Evolutionary conservation across 163 green algal species (phyloP).

Genomic region (Scenedesmus sp.): DNA sequence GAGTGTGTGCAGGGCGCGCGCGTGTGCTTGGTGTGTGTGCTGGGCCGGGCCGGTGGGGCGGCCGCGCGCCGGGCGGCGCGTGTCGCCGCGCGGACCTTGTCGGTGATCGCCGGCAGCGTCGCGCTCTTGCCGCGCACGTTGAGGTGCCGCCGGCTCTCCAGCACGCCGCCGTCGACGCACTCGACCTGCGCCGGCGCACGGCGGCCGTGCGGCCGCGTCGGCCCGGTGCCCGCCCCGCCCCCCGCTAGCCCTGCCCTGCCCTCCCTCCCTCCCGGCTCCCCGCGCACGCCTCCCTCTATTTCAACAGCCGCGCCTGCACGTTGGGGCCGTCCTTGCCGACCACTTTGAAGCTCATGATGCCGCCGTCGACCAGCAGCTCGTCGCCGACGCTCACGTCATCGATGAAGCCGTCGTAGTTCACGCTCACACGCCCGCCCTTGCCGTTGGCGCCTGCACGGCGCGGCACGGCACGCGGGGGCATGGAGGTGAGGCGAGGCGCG

Average conservation of each 20-base stretch:
- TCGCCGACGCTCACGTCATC: constrained; percentile 83
- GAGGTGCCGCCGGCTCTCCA: constrained; percentile 86
- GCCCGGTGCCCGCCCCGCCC: too few species aligned
- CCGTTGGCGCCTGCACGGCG: constrained; percentile 27
- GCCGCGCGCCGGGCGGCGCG: too few species aligned
- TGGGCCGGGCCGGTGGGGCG: too few species aligned
- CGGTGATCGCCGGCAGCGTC: constrained; percentile 91
- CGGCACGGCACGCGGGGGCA: too few species aligned
- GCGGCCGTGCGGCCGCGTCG: too few species aligned
- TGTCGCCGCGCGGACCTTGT: too few species aligned
- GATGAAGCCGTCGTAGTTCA: constrained; percentile 95
- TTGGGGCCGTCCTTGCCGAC: constrained; percentile 66
- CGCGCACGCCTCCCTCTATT: not conserved
- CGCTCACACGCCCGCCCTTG: constrained; percentile 58
- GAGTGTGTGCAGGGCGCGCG: too few species aligned
- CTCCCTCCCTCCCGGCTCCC: not conserved
- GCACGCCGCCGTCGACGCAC: constrained; percentile 83
- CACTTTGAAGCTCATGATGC: constrained; percentile 82
- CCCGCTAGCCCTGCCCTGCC: not conserved
- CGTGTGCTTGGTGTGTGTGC: too few species aligned
- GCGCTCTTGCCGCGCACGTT: constrained; percentile 92
- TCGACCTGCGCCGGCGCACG: too few species aligned
- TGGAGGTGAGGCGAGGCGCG: too few species aligned
- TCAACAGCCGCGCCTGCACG: constrained; percentile 55
- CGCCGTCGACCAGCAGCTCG: constrained; percentile 85